Evolutionary conservation across 2,329 filamentous ascomycete species (phyloP), one percentile per base, ranked within the genome.

Genomic region (Claviceps fusiformis): DNA sequence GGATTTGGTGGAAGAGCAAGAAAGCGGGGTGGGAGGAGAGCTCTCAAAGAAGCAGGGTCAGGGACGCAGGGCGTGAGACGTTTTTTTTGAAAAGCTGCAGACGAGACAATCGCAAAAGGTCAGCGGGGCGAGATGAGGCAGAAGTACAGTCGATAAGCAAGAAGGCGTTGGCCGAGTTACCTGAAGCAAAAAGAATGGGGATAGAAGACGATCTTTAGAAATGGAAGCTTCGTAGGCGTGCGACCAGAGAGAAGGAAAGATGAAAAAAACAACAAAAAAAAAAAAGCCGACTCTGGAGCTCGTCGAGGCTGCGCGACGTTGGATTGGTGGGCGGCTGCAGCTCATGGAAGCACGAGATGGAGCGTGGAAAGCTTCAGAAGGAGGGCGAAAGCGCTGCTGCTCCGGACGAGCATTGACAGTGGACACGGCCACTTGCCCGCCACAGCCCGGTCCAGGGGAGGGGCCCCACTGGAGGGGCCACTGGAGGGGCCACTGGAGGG

Each of bases 331-430:
- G 53, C 37, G 53, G 53, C 11, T 53, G 48, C 46, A 52, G 37
- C 47, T 55, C 41, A 31, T 27, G 50, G 50, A 19, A 52, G 24
- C 29, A 45, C 39, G 39, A 41, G 37, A 33, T 29, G 44, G 31
- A 11, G 37, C 50, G 55, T 58, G 52, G 57, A 58, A 58, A 44
- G 57, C 50, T 17, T 55, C 57, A 52, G 57, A 58, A 58, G 39
- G 52, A 52, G 29, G 55, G 50, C 54, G 57, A 58, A 58, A 53
- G 50, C 24, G 19, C 19, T 24, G 45, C 45, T 46, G 45, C 45
- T 29, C 45, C 39, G 7, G 37, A 39, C 35, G 24, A 6, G 19
- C n/a, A 45, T 11, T 44, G 43, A 10, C n/a, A n/a, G 43, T n/a
- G n/a, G 24, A 11, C 24, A 45, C 19, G n/a, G 19, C 43, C n/a